Evolutionary conservation across 1,284 basidiomycete species (phyloP).

Genomic region (Rhizoctonia solani): DNA sequence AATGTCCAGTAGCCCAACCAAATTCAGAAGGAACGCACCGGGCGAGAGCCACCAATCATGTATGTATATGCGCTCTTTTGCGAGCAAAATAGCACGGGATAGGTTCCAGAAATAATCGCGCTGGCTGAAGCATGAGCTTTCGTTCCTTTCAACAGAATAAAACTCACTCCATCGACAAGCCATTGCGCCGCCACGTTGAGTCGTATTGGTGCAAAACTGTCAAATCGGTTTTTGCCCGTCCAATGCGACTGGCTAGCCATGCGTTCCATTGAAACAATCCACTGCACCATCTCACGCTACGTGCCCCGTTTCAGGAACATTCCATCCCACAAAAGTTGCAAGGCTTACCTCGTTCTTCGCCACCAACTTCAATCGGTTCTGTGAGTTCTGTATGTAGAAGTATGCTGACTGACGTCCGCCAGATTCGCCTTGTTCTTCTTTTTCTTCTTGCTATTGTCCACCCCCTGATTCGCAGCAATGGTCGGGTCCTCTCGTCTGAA

Average conservation of each 20-base stretch:
- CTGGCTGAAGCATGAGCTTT: constrained; percentile 47
- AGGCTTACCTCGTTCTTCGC: constrained; percentile 82
- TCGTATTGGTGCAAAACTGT: constrained; percentile 92
- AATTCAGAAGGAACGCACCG: constrained; percentile 51
- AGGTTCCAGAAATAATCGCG: constrained; percentile 98
- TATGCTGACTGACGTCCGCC: constrained; percentile 64
- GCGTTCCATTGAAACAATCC: constrained; percentile 90
- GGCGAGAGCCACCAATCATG: constrained; percentile 97
- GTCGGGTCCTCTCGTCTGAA: constrained; percentile 41
- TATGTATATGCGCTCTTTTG: constrained; percentile 88
- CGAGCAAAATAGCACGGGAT: constrained; percentile 89
- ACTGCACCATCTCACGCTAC: constrained; percentile 95
- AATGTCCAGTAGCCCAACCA: not conserved
- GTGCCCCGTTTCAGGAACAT: constrained; percentile 9
- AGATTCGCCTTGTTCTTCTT: constrained; percentile 64
- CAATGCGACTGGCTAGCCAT: constrained; percentile 80
- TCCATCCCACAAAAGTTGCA: not conserved
- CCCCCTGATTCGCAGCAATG: constrained; percentile 38
- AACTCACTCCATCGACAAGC: constrained; percentile 93
- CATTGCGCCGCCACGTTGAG: constrained; percentile 95
- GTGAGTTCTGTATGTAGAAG: constrained; percentile 94
- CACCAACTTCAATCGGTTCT: constrained; percentile 84
- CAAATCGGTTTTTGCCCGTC: constrained; percentile 83
- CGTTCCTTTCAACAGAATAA: not conserved
- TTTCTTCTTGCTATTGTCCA: constrained; percentile 48